Evolutionary conservation across 2,329 filamentous ascomycete species (phyloP).

Genomic region (Arthrobotrys megalospora): DNA sequence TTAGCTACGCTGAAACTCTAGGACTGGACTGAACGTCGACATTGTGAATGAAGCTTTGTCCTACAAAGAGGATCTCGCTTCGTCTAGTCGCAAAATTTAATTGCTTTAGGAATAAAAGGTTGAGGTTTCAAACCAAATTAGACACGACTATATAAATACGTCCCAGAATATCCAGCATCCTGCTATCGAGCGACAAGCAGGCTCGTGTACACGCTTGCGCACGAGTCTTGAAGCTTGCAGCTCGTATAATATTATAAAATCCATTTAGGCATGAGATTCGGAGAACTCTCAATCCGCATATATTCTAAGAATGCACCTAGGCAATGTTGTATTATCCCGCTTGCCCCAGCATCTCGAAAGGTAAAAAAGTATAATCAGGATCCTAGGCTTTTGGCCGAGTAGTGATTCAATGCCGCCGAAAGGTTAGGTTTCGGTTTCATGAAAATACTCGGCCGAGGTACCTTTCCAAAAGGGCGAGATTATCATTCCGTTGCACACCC

Average conservation of each 20-base stretch:
- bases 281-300: no score
- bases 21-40: no score
- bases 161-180: background rate
- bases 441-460: no score
- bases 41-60: background rate
- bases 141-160: background rate
- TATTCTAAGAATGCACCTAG: background rate
- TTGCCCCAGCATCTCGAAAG: background rate
- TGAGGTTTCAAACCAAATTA: background rate
- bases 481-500: background rate
- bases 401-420: background rate
- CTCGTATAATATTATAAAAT: no score
- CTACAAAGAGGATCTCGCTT: background rate
- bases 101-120: background rate
- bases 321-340: background rate
- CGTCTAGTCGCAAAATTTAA: background rate
- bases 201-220: no score
- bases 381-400: no score
- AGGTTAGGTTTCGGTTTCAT: no score
- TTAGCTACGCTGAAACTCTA: no score
- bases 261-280: no score
- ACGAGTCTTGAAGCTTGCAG: no score
- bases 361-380: no score
- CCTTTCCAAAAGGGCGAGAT: background rate
- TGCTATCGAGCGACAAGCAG: no score